Conservation (phyloP, 495 filamentous ascomycete species). For the Lepidopterella palustris region DNA sequence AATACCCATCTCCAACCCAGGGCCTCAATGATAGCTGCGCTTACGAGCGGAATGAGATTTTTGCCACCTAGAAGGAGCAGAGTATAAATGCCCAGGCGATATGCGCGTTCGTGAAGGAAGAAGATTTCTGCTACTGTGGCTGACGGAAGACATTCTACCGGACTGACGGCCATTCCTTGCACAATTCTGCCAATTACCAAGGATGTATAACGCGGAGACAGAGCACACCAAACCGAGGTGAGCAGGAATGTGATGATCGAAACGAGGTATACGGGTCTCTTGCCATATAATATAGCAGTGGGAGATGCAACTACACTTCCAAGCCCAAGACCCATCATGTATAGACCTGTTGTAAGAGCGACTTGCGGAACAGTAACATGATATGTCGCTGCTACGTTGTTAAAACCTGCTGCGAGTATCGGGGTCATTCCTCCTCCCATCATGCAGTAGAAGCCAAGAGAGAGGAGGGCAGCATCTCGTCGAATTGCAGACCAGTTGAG, state of each 20-base stretch:
- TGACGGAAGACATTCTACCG: conserved; percentile 90
- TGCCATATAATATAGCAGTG: conserved; percentile 86
- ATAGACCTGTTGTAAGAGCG: conserved; percentile 85
- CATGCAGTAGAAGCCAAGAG: conserved; percentile 85
- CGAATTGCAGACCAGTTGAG: conserved; percentile 87
- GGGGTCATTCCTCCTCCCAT: conserved; percentile 92
- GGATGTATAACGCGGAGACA: conserved; percentile 67
- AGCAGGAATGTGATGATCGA: conserved; percentile 68
- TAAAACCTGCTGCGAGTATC: conserved; percentile 84
- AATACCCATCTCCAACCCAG: conserved; percentile 90
- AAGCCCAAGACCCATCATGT: conserved; percentile 89
- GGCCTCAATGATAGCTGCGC: conserved; percentile 73
- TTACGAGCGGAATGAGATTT: conserved; percentile 82
- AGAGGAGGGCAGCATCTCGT: conserved; percentile 73
- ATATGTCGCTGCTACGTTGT: conserved; percentile 66
- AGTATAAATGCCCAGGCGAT: conserved; percentile 93
- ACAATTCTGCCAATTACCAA: conserved; percentile 78
- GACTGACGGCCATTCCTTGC: conserved; percentile 79
- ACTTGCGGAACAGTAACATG: conserved; percentile 65
- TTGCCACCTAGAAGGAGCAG: conserved; percentile 85
- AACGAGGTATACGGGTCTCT: conserved; percentile 83
- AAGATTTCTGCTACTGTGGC: conserved; percentile 96
- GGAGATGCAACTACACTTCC: conserved; percentile 80
- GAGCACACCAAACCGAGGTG: conserved; percentile 80
- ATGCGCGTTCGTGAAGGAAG: conserved; percentile 91